These are phyloP conservation scores for Curvularia verruculosa DNA, from an alignment of 2,329 filamentous ascomycete species.

Conservation along the genomic window DNA sequence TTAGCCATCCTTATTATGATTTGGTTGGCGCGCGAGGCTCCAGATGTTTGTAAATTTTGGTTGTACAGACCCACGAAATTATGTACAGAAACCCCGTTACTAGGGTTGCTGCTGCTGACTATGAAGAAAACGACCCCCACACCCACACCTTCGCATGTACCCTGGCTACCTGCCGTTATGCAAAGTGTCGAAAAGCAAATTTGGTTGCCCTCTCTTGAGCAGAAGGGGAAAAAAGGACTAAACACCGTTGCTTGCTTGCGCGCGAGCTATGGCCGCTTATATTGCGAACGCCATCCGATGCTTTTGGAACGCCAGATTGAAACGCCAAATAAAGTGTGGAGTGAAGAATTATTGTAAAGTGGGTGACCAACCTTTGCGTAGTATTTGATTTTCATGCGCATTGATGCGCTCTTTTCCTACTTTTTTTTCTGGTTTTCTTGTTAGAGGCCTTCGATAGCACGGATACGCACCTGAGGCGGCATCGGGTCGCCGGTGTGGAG, in stretches of 20 bases:
- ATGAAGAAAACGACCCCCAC: not conserved
- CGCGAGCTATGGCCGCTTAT: conserved; percentile 6
- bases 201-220: not conserved
- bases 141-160: not conserved
- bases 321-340: conserved; percentile 10
- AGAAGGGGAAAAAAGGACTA: not conserved
- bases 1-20: not conserved
- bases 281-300: conserved; percentile 15
- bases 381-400: conserved; percentile 14
- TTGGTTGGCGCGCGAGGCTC: conserved; percentile 14
- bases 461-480: conserved; percentile 24
- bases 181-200: conserved; percentile 6
- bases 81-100: conserved; percentile 23
- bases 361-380: conserved; percentile 22
- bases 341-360: conserved; percentile 9
- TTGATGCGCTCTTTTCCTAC: conserved; percentile 27
- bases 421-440: conserved; percentile 38
- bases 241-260: conserved; percentile 7
- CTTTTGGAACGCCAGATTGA: conserved; percentile 15
- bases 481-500: conserved; percentile 15
- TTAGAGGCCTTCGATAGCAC: conserved; percentile 22
- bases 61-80: conserved; percentile 27
- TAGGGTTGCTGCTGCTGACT: not conserved
- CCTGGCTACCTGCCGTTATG: not conserved
- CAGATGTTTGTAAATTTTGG: conserved; percentile 32